Base-by-base conservation (phyloP, 345 rosid species). In the Lepidium sativum region DNA sequence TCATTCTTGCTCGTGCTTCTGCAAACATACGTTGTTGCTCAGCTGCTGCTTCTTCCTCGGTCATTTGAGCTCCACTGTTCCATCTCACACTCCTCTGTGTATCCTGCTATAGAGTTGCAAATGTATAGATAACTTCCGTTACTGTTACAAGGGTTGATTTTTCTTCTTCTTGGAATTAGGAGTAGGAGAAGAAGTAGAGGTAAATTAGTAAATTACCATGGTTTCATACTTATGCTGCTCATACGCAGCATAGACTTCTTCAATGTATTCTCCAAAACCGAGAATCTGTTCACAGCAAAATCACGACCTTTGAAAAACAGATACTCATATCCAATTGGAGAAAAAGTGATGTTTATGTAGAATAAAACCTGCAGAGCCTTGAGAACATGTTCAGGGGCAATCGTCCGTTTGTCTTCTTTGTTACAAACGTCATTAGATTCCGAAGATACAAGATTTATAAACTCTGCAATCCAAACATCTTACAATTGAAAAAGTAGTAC, bases 1-100 rank as follows among this genome's bases (percentile, higher is more conserved):
- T 95, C 99, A 95, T 95, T 76, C 99, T 84, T 8, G 98, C 99
- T 2, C 99, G 92, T 23, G 98, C 99, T 82, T 95, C 99, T 0
- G 97, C 99, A 75, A 95, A 95, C 99, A 95, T 95, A 78, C 99
- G 85, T 80, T 95, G 99, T 77, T 95, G 99, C 78, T 88, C 99
- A 3, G 97, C 99, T 3, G 64, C 92, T 50, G 97, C 96, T 83
- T 92, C 91, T 77, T 92, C 98, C 74, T 92, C 98, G 0, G 97
- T 85, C 98, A 92, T 92, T 67, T 80, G 96, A 0, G 86, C 86
- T 57, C 81, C 98, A 65, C 75, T 85, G 80, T 85, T 84, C 84
- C 94, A 89, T 72, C 85, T 92, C 61, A 89, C 99, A 29, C 94
- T 85, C 83, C 81, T 85, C 52, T 88, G 80, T 2, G 96, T 72